These are phyloP conservation scores for Glaciozyma martinii DNA, from an alignment of 768 basidiomycete species.

Conservation along the genomic window DNA sequence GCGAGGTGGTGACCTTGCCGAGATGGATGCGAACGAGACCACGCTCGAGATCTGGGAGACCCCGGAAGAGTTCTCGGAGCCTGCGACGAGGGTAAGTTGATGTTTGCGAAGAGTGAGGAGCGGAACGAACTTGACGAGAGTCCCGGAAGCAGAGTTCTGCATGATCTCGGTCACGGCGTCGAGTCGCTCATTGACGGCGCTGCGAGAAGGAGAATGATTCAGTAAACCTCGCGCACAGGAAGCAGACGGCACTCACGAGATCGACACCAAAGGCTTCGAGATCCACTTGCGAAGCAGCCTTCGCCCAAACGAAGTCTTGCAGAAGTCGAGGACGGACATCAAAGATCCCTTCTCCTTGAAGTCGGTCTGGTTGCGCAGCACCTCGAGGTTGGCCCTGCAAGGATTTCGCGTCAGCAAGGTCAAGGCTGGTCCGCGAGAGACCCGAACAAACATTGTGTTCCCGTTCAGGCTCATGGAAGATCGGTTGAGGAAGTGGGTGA, in stretches of 20 bases:
- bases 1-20: constrained; percentile 61
- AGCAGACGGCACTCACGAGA: constrained; percentile 40
- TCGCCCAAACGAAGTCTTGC: constrained; percentile 79
- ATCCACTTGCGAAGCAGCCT: constrained; percentile 77
- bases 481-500: constrained; percentile 53
- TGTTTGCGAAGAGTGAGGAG: too few species aligned
- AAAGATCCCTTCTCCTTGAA: constrained; percentile 63
- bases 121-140: too few species aligned
- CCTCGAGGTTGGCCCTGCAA: constrained; percentile 48
- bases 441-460: constrained; percentile 58
- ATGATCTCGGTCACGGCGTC: constrained; percentile 78
- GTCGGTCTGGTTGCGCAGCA: constrained; percentile 87
- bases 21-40: constrained; percentile 85
- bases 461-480: constrained; percentile 79
- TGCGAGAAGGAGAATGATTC: constrained; percentile 37
- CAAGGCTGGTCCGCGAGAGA: constrained; percentile 1
- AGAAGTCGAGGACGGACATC: constrained; percentile 75
- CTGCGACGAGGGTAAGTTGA: constrained; percentile 59
- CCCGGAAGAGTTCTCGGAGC: constrained; percentile 18
- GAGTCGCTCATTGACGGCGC: constrained; percentile 63
- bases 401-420: not conserved
- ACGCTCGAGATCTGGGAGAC: constrained; percentile 29
- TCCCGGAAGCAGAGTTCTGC: too few species aligned
- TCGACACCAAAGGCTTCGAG: constrained; percentile 60
- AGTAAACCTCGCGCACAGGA: not conserved